Base-by-base conservation (phyloP, 768 basidiomycete species). In the Neoboletus subvelutipes region DNA sequence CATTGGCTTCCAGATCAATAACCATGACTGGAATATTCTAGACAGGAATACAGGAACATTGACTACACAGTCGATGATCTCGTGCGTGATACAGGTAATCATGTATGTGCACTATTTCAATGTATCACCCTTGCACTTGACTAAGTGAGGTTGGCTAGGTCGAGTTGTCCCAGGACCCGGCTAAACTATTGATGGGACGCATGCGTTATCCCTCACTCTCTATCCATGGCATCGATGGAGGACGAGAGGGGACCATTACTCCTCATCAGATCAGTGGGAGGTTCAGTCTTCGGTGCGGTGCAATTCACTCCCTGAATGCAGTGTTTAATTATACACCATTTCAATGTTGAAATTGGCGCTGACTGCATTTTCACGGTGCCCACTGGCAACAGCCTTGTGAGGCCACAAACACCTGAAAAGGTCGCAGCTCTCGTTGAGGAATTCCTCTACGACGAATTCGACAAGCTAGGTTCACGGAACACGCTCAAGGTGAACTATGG, bases 401-500 rank as follows among this genome's bases (percentile, higher is more conserved):
- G 91, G 8, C 85, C 90, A 46, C 88, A 94, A 69, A 86, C 85
- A 0, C 88, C 92, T 7, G 87, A 85, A 5, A 71, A 72, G 12
- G 79, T 94, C 59, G 78, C 84, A 54, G 78, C 80, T 3, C 76
- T 91, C 45, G 92, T 94, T 31, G 65, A 77, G 31, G 72, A 78
- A 18, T 91, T 88, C 73, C 69, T 98, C 55, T 56, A 86, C 55
- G 75, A 74, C 12, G 90, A 92, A 73, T 96, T 96, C 64, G 83
- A 80, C 13, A 90, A 90, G 73, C 81, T 95, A 26, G 79, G 81
- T 45, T 86, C 80, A 62, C 92, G 92, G 83, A 94, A 89, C 78
- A 86, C 73, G 64, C 71, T 94, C 58, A 76, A 75, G 26, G 69
- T 94, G 28, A 85, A 88, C 72, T 73, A 76, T 47, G 66, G 85